Evolutionary conservation across 495 filamentous ascomycete species (phyloP), one percentile per base, ranked within the genome.

Genomic region (Aspergillus kassunensis): DNA sequence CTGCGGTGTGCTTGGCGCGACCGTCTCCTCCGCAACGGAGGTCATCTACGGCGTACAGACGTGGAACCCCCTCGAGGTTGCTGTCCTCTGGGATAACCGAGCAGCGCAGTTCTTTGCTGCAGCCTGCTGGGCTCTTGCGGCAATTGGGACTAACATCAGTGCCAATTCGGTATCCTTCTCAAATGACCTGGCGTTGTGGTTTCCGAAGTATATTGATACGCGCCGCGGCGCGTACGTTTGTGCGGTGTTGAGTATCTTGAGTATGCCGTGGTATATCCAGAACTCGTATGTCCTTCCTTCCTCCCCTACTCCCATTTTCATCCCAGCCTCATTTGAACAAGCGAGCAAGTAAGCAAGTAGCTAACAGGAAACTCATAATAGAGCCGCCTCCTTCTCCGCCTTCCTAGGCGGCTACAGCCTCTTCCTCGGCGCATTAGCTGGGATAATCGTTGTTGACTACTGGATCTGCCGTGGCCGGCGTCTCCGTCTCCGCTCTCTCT

Each of bases 161-260:
- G 81, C 81, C 2, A 83, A 84, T 60, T 73, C 69, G 8, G 73
- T 83, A 50, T 77, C 74, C 12, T 79, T 77, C 39, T 76, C 77
- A 42, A 86, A 84, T 59, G 81, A 86, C 52, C 61, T 85, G 24
- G 77, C 77, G 0, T 77, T 77, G 11, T 69, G 83, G 27, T 79
- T 76, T 57, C 82, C 81, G 10, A 67, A 67, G 25, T 84, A 79
- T 62, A 68, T 84, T 43, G 80, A 84, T 61, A 83, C 83, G 46
- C 62, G 65, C 16, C 72, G 81, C 13, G 82, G 79, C 13, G 55
- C 55, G 13, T 55, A 49, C 39, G 27, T 64, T 9, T 62, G 59
- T 42, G 61, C 61, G 7, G 4, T 57, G 23, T 44, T 64, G 13
- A 57, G 71, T 49, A 67, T 78, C 13, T 51, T 70, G 40, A 70